Evolutionary conservation across 768 basidiomycete species (phyloP).

Genomic region (Chalciporus chontae): DNA sequence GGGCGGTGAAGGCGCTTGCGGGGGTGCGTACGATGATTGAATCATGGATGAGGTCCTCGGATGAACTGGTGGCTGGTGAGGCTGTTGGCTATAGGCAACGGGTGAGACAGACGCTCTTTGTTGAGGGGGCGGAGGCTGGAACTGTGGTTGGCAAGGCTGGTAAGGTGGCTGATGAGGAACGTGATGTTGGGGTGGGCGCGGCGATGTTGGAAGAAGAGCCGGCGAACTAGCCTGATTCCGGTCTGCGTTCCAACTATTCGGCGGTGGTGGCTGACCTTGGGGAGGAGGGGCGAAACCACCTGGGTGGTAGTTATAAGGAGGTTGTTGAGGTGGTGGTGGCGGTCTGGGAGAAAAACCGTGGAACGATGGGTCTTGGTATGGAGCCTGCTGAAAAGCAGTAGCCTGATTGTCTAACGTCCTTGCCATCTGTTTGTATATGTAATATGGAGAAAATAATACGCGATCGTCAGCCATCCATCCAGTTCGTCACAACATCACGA

Average conservation of each 20-base stretch:
- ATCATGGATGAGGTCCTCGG: conserved; percentile 14
- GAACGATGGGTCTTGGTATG: conserved; percentile 17
- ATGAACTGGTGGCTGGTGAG: conserved; percentile 21
- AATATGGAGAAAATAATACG: conserved; percentile 19
- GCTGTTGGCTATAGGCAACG: conserved; percentile 23
- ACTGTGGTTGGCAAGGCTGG: conserved; percentile 24
- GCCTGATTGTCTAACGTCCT: conserved; percentile 52
- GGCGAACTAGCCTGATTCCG: conserved; percentile 17
- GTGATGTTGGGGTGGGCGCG: conserved; percentile 18
- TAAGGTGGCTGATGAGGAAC: conserved; percentile 14
- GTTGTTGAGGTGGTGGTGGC: conserved; percentile 20
- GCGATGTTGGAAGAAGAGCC: conserved; percentile 21
- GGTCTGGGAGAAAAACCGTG: conserved; percentile 23
- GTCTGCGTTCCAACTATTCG: conserved; percentile 22
- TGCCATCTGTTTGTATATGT: conserved; percentile 53
- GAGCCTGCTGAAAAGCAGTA: conserved; percentile 22
- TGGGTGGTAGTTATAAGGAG: conserved; percentile 14
- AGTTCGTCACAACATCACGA: conserved; percentile 13
- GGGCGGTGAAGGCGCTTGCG: conserved; percentile 23
- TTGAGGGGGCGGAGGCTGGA: conserved; percentile 20
- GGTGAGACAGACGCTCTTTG: conserved; percentile 23
- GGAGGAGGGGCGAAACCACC: conserved; percentile 9
- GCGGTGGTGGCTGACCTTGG: conserved; percentile 12
- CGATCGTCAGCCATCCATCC: conserved; percentile 12
- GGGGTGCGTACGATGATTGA: conserved; percentile 17